Percentiles rank a stretch among this genome's conserved stretches.
These are phyloP conservation scores for Lathyrus sativus DNA, from an alignment of 306 rosid genomes.

Conservation along the genomic window DNA sequence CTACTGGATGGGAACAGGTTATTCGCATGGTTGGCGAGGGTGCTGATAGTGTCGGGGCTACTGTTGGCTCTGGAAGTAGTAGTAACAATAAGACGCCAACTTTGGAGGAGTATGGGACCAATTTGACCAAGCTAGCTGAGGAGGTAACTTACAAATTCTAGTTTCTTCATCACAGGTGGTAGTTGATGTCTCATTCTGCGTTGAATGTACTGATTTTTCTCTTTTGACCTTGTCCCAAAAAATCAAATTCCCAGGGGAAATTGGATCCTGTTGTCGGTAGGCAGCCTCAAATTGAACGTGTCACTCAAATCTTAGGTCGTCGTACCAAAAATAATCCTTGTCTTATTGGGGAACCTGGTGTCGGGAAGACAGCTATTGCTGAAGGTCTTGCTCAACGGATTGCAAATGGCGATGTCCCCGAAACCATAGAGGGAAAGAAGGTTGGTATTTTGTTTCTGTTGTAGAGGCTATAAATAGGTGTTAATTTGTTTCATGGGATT, in stretches of 20 bases:
- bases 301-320: slow-evolving; percentile 90
- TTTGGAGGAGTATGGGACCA: slow-evolving; percentile 93
- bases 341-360: slow-evolving; percentile 97
- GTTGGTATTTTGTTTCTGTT: slow-evolving; percentile 40
- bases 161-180: slow-evolving; percentile 11
- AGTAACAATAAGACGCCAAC: slow-evolving; percentile 93
- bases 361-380: slow-evolving; percentile 95
- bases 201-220: background rate
- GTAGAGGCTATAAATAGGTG: slow-evolving; percentile 2
- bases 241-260: slow-evolving; percentile 62
- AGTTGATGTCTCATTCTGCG: slow-evolving; percentile 12
- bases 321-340: slow-evolving; percentile 94
- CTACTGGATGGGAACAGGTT: slow-evolving; percentile 57
- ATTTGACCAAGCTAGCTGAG: slow-evolving; percentile 92
- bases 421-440: slow-evolving; percentile 97
- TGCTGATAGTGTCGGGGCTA: slow-evolving; percentile 83
- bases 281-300: slow-evolving; percentile 91
- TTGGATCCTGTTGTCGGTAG: slow-evolving; percentile 97
- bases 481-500: slow-evolving; percentile 19
- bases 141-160: slow-evolving; percentile 55
- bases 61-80: slow-evolving; percentile 84
- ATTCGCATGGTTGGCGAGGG: slow-evolving; percentile 99
- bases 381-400: slow-evolving; percentile 97
- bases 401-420: slow-evolving; percentile 92
- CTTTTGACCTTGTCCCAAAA: background rate